Base-by-base conservation (phyloP, 805 yeast species). In the Saccharomyces paradoxus region DNA sequence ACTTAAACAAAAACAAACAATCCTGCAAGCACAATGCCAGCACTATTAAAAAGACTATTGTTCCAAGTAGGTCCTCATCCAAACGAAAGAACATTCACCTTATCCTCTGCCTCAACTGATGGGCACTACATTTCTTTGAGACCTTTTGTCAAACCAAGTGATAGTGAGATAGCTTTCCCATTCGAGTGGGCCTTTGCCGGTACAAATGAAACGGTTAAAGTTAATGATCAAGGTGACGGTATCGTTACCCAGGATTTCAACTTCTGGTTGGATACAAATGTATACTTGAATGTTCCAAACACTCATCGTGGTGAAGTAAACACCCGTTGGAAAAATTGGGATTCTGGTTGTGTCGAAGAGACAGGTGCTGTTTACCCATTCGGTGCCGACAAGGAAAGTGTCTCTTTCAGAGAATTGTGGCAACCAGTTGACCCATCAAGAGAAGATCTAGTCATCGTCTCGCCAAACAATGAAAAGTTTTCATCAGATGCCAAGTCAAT, bases 101-200 rank as follows among this genome's bases (percentile, higher is more conserved):
- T 69, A 47, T 59, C 70, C 2, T 63, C 71, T 14, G 63, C 60
- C 3, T 62, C 72, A 7, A 64, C 63, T 28, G 68, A 66, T 22
- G 74, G 74, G 6, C 69, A 70, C 52, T 69, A 56, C 47, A 61
- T 70, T 28, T 70, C 74, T 37, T 55, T 77, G 48, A 68, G 81
- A 56, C 73, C 75, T 14, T 60, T 71, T 17, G 62, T 63, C 49
- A 60, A 59, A n/a, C 67, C 71, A 29, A 30, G 63, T 2, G 61
- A 60, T 1, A 59, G 61, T 4, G 71, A 66, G 49, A 60, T 60
- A 17, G 60, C 57, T n/a, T 75, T 74, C 59, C 79, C 79, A 24
- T 81, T 81, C 58, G 82, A 83, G 60, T 80, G 86, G 84, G 80
- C 77, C 1, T 78, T 81, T 66, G 77, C 78, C 4, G 87, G 88